Conservation (phyloP, 2,329 filamentous ascomycete species). For the Aaosphaeria pasadenensis region DNA sequence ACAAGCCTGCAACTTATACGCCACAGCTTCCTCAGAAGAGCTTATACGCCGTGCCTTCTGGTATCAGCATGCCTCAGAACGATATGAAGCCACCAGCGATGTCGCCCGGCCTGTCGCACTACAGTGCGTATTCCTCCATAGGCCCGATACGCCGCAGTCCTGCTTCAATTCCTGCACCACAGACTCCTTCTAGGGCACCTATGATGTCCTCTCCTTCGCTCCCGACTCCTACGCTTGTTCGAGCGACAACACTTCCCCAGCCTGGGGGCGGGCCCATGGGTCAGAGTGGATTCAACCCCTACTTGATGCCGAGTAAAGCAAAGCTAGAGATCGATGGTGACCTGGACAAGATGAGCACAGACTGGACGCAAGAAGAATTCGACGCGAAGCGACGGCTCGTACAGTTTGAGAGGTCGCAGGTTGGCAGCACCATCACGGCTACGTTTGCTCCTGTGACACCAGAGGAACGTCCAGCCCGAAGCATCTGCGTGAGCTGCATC, state of each 20-base stretch:
- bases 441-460: slow-evolving; percentile 76
- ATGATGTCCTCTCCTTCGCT: slow-evolving; percentile 45
- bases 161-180: slow-evolving; percentile 31
- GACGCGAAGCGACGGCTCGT: slow-evolving; percentile 79
- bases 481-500: slow-evolving; percentile 96
- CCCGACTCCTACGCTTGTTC: slow-evolving; percentile 60
- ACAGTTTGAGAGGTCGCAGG: slow-evolving; percentile 79
- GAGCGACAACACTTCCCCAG: slow-evolving; percentile 64
- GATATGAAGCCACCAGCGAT: slow-evolving; percentile 33
- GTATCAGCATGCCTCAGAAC: slow-evolving; percentile 20
- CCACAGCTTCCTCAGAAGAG: slow-evolving; percentile 33
- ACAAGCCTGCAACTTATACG: slow-evolving; percentile 28
- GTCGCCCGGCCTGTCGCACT: slow-evolving; percentile 35
- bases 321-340: slow-evolving; percentile 82
- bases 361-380: slow-evolving; percentile 81
- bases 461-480: slow-evolving; percentile 76
- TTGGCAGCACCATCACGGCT: slow-evolving; percentile 75
- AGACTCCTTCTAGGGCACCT: slow-evolving; percentile 32
- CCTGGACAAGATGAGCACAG: slow-evolving; percentile 75
- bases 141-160: slow-evolving; percentile 44
- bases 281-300: slow-evolving; percentile 62
- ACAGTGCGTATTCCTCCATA: slow-evolving; percentile 44
- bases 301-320: slow-evolving; percentile 75
- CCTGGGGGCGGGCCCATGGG: slow-evolving; percentile 44
- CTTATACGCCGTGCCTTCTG: slow-evolving; percentile 32